These are phyloP conservation scores for Fusarium lyarnte DNA, from an alignment of 2,329 filamentous ascomycete genomes.

Conservation along the genomic window DNA sequence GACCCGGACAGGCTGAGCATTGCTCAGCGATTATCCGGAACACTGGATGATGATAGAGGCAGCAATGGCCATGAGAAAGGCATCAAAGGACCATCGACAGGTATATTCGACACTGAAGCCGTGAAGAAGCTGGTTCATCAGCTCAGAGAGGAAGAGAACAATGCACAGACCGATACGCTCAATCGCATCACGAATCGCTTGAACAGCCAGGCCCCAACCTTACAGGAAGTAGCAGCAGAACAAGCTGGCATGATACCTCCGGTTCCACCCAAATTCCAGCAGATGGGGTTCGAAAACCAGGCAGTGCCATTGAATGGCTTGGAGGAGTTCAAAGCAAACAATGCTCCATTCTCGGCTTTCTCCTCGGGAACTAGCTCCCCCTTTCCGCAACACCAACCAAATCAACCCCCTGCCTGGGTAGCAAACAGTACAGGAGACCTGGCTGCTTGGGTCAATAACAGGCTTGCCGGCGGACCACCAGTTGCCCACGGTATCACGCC, in stretches of 20 bases:
- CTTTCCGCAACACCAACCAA: conserved; percentile 10
- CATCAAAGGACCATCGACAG: conserved; percentile 21
- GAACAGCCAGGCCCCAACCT: background rate
- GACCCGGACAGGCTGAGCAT: conserved; percentile 22
- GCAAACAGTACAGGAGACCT: background rate
- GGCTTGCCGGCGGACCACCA: background rate
- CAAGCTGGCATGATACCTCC: conserved; percentile 3
- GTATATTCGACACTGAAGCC: conserved; percentile 14
- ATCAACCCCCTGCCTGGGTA: conserved; percentile 17
- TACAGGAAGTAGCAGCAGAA: conserved; percentile 13
- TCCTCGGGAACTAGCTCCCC: background rate
- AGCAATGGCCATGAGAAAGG: background rate
- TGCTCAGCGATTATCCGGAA: conserved; percentile 31
- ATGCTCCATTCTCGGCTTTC: conserved; percentile 14
- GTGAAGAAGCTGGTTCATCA: conserved; percentile 8
- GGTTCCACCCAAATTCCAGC: conserved; percentile 25
- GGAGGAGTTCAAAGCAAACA: background rate
- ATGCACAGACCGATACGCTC: background rate
- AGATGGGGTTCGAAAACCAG: conserved; percentile 7
- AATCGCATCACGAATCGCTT: background rate
- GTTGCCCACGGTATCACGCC: conserved; percentile 29
- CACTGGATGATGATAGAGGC: conserved; percentile 25
- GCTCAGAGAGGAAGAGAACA: background rate
- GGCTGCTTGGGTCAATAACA: conserved; percentile 14
- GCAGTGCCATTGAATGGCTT: conserved; percentile 5